Percentiles rank a stretch among this genome's conserved stretches.
These are phyloP conservation scores for Phaeosphaeriaceae sp. DNA, from an alignment of 2,329 filamentous ascomycete genomes.

Conservation along the genomic window DNA sequence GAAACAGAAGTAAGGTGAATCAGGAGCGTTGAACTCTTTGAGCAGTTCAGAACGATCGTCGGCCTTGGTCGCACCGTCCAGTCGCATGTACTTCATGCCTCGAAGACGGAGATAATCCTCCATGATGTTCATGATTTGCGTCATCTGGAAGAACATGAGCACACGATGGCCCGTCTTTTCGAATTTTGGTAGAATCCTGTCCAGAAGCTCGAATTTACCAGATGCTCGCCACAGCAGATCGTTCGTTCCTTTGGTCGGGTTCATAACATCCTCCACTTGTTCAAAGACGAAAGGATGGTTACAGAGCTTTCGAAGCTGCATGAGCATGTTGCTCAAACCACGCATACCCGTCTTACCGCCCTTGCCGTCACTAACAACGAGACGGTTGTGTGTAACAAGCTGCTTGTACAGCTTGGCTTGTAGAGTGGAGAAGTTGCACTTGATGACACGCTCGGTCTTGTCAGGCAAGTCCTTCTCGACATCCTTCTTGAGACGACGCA, in stretches of 20 bases:
- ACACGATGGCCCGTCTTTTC: conserved; percentile 89
- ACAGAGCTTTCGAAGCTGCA: conserved; percentile 98
- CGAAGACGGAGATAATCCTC: conserved; percentile 92
- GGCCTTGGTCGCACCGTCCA: conserved; percentile 96
- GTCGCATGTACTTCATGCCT: conserved; percentile 83
- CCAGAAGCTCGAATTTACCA: conserved; percentile 95
- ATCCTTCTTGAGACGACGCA: conserved; percentile 98
- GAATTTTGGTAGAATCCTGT: conserved; percentile 93
- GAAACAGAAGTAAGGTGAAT: conserved; percentile 97
- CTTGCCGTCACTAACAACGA: conserved; percentile 93
- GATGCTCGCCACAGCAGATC: conserved; percentile 94
- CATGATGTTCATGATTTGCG: conserved; percentile 99
- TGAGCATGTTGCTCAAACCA: conserved; percentile 98
- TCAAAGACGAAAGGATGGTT: conserved; percentile 99
- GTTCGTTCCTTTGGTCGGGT: conserved; percentile 85
- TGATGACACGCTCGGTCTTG: conserved; percentile 99
- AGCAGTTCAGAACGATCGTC: conserved; percentile 94
- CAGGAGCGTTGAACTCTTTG: conserved; percentile 84
- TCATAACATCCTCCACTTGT: conserved; percentile 98
- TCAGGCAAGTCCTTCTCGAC: conserved; percentile 98
- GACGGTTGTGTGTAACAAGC: conserved; percentile 92
- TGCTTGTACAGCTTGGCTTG: conserved; percentile 97
- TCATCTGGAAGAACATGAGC: conserved; percentile 99
- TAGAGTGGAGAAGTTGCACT: conserved; percentile 95
- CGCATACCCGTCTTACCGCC: conserved; percentile 93